These are phyloP conservation scores for Pyricularia grisea DNA, from an alignment of 2,329 filamentous ascomycete genomes.

Conservation along the genomic window DNA sequence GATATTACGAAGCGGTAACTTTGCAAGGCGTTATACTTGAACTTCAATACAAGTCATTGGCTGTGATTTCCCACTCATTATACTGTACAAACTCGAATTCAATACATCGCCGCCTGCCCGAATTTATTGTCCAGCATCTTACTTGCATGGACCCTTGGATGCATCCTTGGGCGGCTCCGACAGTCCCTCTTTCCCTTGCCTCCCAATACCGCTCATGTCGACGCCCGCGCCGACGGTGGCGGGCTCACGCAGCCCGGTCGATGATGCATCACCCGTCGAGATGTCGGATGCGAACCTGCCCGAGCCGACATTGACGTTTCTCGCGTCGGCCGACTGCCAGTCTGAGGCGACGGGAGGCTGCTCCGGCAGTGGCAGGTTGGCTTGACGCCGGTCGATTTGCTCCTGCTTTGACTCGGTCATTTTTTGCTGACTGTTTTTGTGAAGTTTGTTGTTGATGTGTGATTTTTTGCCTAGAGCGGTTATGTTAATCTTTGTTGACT, in stretches of 20 bases:
- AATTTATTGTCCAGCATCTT: not conserved
- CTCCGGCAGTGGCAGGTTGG: conserved; percentile 72
- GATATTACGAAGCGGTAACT: not conserved
- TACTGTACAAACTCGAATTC: not conserved
- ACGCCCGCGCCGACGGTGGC: conserved; percentile 45
- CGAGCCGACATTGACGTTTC: conserved; percentile 61
- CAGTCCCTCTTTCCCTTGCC: conserved; percentile 46
- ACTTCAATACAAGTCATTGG: not conserved
- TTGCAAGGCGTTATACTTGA: not conserved
- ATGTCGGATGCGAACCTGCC: conserved; percentile 43
- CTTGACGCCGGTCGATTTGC: conserved; percentile 56
- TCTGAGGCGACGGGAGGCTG: conserved; percentile 68
- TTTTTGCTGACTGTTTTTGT: not conserved
- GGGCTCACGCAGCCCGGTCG: conserved; percentile 46
- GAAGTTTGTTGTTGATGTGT: not conserved
- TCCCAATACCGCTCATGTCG: conserved; percentile 51
- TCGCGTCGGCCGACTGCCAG: conserved; percentile 63
- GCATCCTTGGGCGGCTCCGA: not conserved
- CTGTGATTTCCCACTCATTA: not conserved
- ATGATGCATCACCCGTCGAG: conserved; percentile 36
- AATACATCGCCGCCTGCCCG: not conserved
- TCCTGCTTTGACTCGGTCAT: conserved; percentile 48
- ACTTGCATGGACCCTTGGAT: too few relatives aligned
- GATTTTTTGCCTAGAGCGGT: not conserved
- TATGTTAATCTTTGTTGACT: not conserved